Conservation (phyloP, 345 rosid genomes). For the Tarenaya hassleriana region DNA sequence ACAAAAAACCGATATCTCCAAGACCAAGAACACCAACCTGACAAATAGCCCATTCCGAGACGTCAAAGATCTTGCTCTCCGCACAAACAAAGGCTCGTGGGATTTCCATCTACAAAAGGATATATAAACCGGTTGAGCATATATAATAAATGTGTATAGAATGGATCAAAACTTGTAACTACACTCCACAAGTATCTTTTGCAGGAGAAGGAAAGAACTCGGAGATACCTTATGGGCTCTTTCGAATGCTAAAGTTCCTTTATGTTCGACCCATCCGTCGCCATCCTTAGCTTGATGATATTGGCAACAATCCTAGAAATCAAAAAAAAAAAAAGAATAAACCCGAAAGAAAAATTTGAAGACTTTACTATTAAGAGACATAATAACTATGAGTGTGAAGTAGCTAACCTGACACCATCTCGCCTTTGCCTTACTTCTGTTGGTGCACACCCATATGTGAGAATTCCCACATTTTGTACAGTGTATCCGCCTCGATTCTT, state of each 20-base stretch:
- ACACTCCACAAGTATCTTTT: slow-evolving; percentile 7
- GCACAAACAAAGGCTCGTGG: slow-evolving; percentile 99
- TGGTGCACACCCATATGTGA: slow-evolving; percentile 91
- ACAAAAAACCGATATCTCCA: too few relatives aligned
- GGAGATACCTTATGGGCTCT: slow-evolving; percentile 63
- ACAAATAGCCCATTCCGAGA: slow-evolving; percentile 98
- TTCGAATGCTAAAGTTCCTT: slow-evolving; percentile 80
- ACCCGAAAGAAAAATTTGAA: slow-evolving; percentile 5
- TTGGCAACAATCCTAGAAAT: slow-evolving; percentile 80
- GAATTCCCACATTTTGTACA: slow-evolving; percentile 84
- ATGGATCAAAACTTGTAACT: slow-evolving; percentile 1
- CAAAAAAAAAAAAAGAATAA: slow-evolving; percentile 8
- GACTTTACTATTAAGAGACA: neutral
- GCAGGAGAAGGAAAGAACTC: neutral
- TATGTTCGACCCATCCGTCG: slow-evolving; percentile 98
- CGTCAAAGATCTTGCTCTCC: slow-evolving; percentile 97
- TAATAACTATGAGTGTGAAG: slow-evolving; percentile 1
- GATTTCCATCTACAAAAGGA: slow-evolving; percentile 64
- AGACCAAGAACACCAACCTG: slow-evolving; percentile 70
- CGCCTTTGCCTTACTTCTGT: slow-evolving; percentile 62
- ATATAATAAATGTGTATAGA: neutral
- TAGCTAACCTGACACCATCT: slow-evolving; percentile 85
- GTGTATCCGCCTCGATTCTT: slow-evolving; percentile 87
- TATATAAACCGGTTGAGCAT: slow-evolving; percentile 13
- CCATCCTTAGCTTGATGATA: slow-evolving; percentile 99